phyloP scores from a whole-genome alignment of 345 rosid genomes.

The rapeseed (Brassica napus) region DNA sequence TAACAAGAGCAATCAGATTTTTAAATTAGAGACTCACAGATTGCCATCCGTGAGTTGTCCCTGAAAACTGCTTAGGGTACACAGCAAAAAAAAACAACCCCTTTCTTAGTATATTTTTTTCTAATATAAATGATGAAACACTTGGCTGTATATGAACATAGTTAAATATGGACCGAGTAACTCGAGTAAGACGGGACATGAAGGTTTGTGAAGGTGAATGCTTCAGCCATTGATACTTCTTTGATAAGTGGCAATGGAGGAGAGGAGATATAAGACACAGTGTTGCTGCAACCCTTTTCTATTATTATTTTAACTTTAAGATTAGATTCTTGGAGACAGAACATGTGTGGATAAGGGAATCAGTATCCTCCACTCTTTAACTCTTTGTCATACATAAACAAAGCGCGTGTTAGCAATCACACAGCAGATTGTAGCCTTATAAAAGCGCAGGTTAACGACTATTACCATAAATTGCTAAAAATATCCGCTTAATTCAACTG shows the following conservation, averaged over 20 bases:
- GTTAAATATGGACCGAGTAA: background rate
- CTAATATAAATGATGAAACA: no score
- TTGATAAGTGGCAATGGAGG: background rate
- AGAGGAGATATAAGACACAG: background rate
- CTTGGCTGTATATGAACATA: no score
- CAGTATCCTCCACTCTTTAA: slow-evolving; percentile 41
- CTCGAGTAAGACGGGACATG: slow-evolving; percentile 30
- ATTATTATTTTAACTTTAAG: background rate
- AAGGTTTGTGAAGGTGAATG: slow-evolving; percentile 48
- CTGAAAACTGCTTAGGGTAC: slow-evolving; percentile 52
- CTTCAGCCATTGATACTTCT: slow-evolving; percentile 52
- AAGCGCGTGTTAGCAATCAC: slow-evolving; percentile 11
- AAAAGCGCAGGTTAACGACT: background rate
- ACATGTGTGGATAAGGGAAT: slow-evolving; percentile 55
- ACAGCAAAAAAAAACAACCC: background rate
- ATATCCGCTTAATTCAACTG: background rate
- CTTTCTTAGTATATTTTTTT: no score
- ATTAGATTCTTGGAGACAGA: slow-evolving; percentile 13
- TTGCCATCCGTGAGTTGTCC: slow-evolving; percentile 35
- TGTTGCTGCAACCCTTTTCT: background rate
- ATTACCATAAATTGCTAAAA: background rate
- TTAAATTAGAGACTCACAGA: slow-evolving; percentile 31
- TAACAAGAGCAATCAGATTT: background rate
- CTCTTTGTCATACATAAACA: slow-evolving; percentile 1
- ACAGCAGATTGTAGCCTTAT: background rate